Percentiles rank a stretch among this genome's conserved stretches.
Evolutionary conservation across 768 basidiomycete genomes (phyloP).

Genomic region (Mycena filopes): DNA sequence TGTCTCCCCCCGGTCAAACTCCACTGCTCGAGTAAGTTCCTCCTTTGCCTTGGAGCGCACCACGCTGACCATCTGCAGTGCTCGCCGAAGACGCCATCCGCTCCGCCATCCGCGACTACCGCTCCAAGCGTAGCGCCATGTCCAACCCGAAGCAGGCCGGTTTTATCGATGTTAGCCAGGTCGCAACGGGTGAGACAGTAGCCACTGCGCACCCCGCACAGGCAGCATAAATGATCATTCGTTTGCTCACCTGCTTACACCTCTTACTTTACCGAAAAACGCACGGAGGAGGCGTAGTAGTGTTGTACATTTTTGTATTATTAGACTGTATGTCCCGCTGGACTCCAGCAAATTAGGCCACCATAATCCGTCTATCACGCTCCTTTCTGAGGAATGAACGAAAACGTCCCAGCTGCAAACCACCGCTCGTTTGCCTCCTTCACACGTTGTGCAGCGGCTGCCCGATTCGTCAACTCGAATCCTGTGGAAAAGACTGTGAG

Average conservation of each 20-base stretch:
- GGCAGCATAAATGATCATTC: slow-evolving; percentile 30
- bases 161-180: slow-evolving; percentile 67
- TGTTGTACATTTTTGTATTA: slow-evolving; percentile 36
- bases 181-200: slow-evolving; percentile 62
- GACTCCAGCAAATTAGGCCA: slow-evolving; percentile 3
- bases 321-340: slow-evolving; percentile 32
- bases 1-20: slow-evolving; percentile 96
- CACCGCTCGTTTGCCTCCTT: slow-evolving; percentile 97
- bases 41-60: slow-evolving; percentile 18
- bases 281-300: slow-evolving; percentile 20
- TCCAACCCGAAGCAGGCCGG: slow-evolving; percentile 65
- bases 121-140: slow-evolving; percentile 76
- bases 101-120: slow-evolving; percentile 97
- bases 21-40: slow-evolving; percentile 88
- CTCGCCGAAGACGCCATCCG: slow-evolving; percentile 98
- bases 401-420: slow-evolving; percentile 91
- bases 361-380: slow-evolving; percentile 38
- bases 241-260: slow-evolving; percentile 16
- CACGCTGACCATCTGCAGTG: slow-evolving; percentile 60
- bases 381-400: slow-evolving; percentile 73
- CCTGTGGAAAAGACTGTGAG: slow-evolving; percentile 55
- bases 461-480: slow-evolving; percentile 94
- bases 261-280: slow-evolving; percentile 27
- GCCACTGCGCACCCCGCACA: slow-evolving; percentile 61
- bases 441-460: slow-evolving; percentile 85